Base-by-base conservation (phyloP, 306 rosid genomes). In the Clitoria ternatea region DNA sequence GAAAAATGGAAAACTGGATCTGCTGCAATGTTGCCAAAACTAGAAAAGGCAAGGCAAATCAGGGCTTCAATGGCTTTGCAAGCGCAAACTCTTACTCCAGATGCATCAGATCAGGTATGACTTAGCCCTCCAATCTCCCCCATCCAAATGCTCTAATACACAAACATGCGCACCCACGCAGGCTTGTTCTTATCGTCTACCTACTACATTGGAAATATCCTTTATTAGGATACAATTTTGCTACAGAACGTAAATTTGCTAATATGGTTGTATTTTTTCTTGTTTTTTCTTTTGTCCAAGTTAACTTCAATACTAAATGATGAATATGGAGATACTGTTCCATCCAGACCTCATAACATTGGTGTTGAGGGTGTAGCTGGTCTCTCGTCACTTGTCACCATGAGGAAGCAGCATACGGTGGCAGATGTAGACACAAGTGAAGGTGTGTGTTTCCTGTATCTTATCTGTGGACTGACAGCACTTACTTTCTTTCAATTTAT, bases 1-100 rank as follows among this genome's bases (percentile, higher is more conserved):
- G 99, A 94, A 44, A 94, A 94, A 83, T 89, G 92, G 86, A 91
- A 92, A 85, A 66, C 59, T 62, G 96, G 95, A 63, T 81, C 99
- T 23, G 80, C 90, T 10, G 91, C 91, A 52, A 80, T 94, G 92
- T 50, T 82, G 82, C 79, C 97, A 33, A 94, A 86, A 85, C 85
- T 91, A 70, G 96, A 91, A 57, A 89, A 87, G 87, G 92, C 95
- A 30, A 91, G 96, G 90, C 72, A 89, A 81, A 30, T 78, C 62
- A 89, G 97, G 87, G 82, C 87, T 19, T 77, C 89, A n/a, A 81
- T 89, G 95, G 98, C 82, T 72, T 79, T 91, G 86, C 83, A 94
- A 83, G 92, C 18, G 6, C 87, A 85, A 81, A 83, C 69, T 82
- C 66, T 82, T 72, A 70, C 77, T 50, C 92, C 95, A 49, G 79